A percentile compares a stretch with the other conserved stretches of the same genome.
phyloP scores from a whole-genome alignment of 2,329 filamentous ascomycete species.

The Trichoderma atroviride region DNA sequence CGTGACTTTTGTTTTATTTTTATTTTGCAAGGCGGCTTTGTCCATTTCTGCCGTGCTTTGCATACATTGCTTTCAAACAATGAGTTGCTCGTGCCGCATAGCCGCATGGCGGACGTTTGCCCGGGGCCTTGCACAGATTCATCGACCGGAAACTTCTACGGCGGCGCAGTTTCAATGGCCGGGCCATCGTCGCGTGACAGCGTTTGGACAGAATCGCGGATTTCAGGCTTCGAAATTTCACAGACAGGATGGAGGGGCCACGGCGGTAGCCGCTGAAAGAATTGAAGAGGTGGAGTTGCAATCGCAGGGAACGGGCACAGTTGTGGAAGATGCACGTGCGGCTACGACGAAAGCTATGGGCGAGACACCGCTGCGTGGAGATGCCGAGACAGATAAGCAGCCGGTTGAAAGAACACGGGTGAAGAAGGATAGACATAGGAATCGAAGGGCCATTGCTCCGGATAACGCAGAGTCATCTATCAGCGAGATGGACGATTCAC shows the following conservation, averaged over 20 bases:
- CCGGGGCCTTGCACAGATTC: constrained; percentile 48
- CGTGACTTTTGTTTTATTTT: constrained; percentile 2
- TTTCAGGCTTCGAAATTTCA: constrained; percentile 32
- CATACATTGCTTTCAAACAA: constrained; percentile 32
- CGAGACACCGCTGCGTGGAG: background rate
- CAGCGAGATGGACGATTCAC: too few species aligned
- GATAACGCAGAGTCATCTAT: background rate
- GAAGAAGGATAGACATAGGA: background rate
- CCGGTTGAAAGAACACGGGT: background rate
- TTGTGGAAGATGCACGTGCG: background rate
- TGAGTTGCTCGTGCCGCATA: constrained; percentile 54
- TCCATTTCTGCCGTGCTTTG: background rate
- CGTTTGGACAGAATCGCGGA: constrained; percentile 32
- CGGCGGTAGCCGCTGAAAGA: constrained; percentile 7
- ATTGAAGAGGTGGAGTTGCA: constrained; percentile 27
- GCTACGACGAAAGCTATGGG: background rate
- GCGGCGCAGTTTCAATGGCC: background rate
- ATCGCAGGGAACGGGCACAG: background rate
- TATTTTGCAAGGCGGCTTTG: background rate
- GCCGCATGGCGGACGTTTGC: constrained; percentile 53
- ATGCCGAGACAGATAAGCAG: background rate
- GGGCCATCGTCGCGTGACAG: constrained; percentile 2
- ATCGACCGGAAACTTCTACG: constrained; percentile 36
- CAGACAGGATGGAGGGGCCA: constrained; percentile 29
- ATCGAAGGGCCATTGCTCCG: background rate